Evolutionary conservation across 176 grass and related monocot species (phyloP).

Genomic region (Oryza meridionalis): DNA sequence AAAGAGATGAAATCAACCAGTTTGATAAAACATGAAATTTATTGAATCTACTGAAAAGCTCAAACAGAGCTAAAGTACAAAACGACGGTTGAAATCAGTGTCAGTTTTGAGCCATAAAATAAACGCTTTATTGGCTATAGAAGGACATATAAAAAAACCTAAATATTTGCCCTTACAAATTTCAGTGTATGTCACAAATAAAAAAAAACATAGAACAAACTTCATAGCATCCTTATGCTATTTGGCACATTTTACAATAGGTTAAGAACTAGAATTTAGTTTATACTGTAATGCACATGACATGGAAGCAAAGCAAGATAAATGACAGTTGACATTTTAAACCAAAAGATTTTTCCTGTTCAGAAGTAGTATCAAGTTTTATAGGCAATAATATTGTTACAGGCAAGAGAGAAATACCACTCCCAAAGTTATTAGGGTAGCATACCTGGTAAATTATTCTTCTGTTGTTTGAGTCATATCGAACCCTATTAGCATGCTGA

Average conservation of each 20-base stretch:
- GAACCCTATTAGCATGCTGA: conserved; percentile 21
- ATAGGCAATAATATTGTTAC: conserved; percentile 12
- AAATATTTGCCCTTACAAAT: conserved; percentile 15
- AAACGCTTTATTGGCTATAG: conserved; percentile 13
- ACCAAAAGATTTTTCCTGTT: conserved; percentile 18
- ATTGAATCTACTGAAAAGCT: conserved; percentile 28
- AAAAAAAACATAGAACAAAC: conserved; percentile 10
- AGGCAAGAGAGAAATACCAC: conserved; percentile 39
- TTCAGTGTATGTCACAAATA: neutral
- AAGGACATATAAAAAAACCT: conserved; percentile 7
- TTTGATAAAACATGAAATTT: conserved; percentile 12
- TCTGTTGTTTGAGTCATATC: conserved; percentile 29
- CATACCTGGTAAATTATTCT: conserved; percentile 20
- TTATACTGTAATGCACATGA: conserved; percentile 4
- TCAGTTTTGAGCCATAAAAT: neutral
- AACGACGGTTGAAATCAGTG: conserved; percentile 5
- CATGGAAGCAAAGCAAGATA: conserved; percentile 30
- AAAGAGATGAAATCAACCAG: conserved; percentile 18
- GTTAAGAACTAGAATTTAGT: neutral
- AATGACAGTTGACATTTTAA: conserved; percentile 17
- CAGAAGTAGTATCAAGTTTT: conserved; percentile 14
- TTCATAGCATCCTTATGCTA: conserved; percentile 1
- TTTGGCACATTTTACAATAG: neutral
- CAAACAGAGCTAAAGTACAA: conserved; percentile 14
- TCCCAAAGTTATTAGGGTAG: conserved; percentile 13